Evolutionary conservation across 345 rosid species (phyloP).

Genomic region (Eucalyptus regnans): DNA sequence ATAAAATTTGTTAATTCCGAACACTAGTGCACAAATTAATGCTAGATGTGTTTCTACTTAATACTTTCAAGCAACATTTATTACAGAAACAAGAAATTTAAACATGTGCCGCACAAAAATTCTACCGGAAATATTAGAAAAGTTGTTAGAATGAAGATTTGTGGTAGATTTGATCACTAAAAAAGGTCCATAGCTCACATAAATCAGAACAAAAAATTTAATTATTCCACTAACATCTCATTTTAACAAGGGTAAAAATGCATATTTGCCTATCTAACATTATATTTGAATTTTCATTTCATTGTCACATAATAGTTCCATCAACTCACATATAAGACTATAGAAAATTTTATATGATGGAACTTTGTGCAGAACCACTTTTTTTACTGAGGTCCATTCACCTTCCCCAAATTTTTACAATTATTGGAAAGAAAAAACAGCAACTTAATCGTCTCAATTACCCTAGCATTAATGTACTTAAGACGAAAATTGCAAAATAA

Average conservation of each 20-base stretch:
- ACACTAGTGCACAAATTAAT: no score
- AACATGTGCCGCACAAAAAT: not conserved
- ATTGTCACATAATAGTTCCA: not conserved
- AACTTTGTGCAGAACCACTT: not conserved
- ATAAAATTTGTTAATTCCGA: no score
- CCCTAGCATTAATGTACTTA: not conserved
- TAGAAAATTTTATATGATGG: no score
- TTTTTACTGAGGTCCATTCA: not conserved
- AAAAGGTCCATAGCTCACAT: not conserved
- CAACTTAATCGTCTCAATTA: not conserved
- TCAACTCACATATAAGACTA: not conserved
- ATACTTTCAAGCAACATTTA: no score
- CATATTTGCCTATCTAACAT: rapidly evolving
- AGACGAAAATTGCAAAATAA: no score
- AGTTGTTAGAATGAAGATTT: not conserved
- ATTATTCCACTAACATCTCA: rapidly evolving
- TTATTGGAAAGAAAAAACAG: not conserved
- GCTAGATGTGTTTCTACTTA: no score
- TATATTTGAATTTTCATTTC: no score
- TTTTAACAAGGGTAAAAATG: rapidly evolving
- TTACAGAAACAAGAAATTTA: no score
- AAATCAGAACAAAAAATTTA: not conserved
- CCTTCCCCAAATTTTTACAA: rapidly evolving
- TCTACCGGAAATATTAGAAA: rapidly evolving
- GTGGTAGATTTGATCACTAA: not conserved